phyloP scores from a whole-genome alignment of 176 grass and related monocot species.

The Eleusine indica region DNA sequence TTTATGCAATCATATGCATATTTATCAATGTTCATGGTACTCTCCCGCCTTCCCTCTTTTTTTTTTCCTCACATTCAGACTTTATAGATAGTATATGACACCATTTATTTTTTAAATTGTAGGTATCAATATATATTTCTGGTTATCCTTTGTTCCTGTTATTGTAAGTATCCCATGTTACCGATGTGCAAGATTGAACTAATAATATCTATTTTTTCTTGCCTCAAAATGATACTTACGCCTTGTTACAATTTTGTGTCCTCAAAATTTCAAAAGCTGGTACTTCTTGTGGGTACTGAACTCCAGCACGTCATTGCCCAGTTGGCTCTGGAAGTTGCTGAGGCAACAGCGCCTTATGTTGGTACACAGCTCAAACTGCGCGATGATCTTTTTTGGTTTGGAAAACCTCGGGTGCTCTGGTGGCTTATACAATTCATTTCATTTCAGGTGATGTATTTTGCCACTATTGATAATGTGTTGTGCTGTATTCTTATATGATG shows the following conservation, averaged over 20 bases:
- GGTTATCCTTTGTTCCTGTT: slow-evolving; percentile 82
- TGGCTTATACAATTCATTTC: slow-evolving; percentile 99
- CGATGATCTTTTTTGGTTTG: slow-evolving; percentile 98
- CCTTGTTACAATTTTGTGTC: slow-evolving; percentile 16
- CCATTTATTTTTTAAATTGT: slow-evolving; percentile 28
- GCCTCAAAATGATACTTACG: slow-evolving; percentile 21
- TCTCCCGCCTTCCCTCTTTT: not conserved
- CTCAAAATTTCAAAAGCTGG: slow-evolving; percentile 49
- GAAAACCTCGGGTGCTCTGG: slow-evolving; percentile 81
- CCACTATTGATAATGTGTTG: slow-evolving; percentile 10
- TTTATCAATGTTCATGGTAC: slow-evolving; percentile 88
- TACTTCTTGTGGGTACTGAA: slow-evolving; percentile 85
- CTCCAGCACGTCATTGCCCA: slow-evolving; percentile 85
- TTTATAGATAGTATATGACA: slow-evolving; percentile 4
- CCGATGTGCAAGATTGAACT: not conserved
- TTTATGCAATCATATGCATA: slow-evolving; percentile 85
- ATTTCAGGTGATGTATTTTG: slow-evolving; percentile 70
- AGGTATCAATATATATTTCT: slow-evolving; percentile 99
- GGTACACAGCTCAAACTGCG: slow-evolving; percentile 88
- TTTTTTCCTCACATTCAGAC: not conserved
- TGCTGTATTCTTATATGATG: slow-evolving; percentile 31
- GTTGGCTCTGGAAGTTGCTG: slow-evolving; percentile 81
- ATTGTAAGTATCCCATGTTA: slow-evolving; percentile 60
- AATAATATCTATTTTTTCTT: not conserved
- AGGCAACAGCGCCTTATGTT: slow-evolving; percentile 64